phyloP scores from a whole-genome alignment of 176 grass and related monocot genomes.

The Ensete ventricosum region DNA sequence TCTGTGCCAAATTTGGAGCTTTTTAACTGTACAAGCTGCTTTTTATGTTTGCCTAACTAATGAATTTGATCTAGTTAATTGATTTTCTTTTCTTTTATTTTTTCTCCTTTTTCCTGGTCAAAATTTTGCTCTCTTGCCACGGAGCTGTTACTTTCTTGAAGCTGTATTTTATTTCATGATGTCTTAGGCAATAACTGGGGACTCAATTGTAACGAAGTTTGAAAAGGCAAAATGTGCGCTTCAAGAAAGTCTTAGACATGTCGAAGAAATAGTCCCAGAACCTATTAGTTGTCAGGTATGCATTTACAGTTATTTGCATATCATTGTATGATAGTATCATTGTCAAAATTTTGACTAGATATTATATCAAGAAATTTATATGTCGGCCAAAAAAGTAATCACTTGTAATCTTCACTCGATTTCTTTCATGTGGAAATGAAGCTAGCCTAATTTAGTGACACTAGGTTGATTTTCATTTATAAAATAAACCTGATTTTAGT shows the following conservation, averaged over 20 bases:
- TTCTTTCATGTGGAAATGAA: background rate
- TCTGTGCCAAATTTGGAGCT: background rate
- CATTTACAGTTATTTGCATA: background rate
- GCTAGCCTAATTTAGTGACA: background rate
- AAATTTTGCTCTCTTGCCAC: background rate
- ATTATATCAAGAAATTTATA: too few species aligned
- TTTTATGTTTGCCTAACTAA: background rate
- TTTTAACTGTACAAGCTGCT: background rate
- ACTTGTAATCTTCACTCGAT: too few species aligned
- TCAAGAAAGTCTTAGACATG: slow-evolving; percentile 70
- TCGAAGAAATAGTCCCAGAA: slow-evolving; percentile 73
- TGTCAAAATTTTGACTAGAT: too few species aligned
- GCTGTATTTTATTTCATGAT: background rate
- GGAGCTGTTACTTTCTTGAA: background rate
- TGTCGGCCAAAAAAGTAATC: too few species aligned
- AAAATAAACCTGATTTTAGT: background rate
- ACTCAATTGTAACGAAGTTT: slow-evolving; percentile 84
- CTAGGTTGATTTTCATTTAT: background rate
- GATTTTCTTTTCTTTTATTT: background rate
- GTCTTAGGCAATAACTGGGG: slow-evolving; percentile 75
- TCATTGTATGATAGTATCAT: too few species aligned
- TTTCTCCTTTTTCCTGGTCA: background rate
- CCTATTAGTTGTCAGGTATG: slow-evolving; percentile 78
- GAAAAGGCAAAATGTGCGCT: slow-evolving; percentile 72
- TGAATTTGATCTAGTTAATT: background rate